Percentiles rank a stretch among this genome's conserved stretches.
phyloP scores from a whole-genome alignment of 2,329 filamentous ascomycete species.

The Ascochyta pisi region DNA sequence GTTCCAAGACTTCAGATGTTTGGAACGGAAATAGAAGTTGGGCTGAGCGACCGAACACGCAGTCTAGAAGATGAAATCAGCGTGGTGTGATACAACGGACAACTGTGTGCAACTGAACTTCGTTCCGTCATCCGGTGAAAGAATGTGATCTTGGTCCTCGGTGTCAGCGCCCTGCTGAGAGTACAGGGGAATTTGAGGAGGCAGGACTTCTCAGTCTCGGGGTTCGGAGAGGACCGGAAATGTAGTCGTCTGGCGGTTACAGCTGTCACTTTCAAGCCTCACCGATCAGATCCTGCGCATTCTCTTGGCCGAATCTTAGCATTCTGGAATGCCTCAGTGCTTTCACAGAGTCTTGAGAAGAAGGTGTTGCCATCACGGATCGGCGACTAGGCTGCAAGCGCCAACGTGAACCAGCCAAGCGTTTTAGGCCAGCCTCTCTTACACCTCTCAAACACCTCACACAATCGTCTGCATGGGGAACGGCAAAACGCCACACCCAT shows the following conservation, averaged over 20 bases:
- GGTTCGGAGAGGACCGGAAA: constrained; percentile 9
- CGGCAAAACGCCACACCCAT: constrained; percentile 30
- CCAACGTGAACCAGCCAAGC: constrained; percentile 29
- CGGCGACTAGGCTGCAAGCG: constrained; percentile 21
- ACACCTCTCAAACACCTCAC: constrained; percentile 41
- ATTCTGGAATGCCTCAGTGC: constrained; percentile 3
- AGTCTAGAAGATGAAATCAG: not conserved
- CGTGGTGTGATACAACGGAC: not conserved
- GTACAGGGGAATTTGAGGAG: not conserved
- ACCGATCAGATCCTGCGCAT: constrained; percentile 10
- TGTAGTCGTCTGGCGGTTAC: constrained; percentile 17
- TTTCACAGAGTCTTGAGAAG: constrained; percentile 7
- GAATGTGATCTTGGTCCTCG: not conserved
- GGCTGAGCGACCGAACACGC: not conserved
- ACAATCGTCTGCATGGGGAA: constrained; percentile 29
- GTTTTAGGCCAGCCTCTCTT: constrained; percentile 29
- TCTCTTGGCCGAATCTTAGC: constrained; percentile 10
- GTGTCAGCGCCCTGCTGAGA: constrained; percentile 4
- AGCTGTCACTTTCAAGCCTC: constrained; percentile 27
- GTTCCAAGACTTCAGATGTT: constrained; percentile 41
- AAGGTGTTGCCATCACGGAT: constrained; percentile 6
- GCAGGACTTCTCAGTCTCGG: constrained; percentile 10
- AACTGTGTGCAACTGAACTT: not conserved
- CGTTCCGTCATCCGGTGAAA: not conserved
- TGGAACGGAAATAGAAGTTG: constrained; percentile 25